Base-by-base conservation (phyloP, 2,329 filamentous ascomycete genomes). In the Botrytis porri region DNA sequence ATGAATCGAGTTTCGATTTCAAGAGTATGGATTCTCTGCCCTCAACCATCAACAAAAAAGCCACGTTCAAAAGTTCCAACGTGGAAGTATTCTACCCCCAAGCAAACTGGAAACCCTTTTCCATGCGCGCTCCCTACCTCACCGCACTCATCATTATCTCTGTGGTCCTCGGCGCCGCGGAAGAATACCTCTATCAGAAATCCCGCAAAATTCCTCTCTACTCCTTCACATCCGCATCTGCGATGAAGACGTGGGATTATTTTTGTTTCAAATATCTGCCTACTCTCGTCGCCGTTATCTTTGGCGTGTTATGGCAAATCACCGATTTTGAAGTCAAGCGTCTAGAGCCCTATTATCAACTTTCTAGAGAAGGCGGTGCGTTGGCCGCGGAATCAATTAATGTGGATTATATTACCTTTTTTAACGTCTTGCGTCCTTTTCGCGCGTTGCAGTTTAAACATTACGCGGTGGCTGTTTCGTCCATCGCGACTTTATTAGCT, bases 401-500 rank as follows among this genome's bases (percentile, higher is more conserved):
- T 75, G 90, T 78, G 14, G 77, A 79, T 70, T 94, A 94, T 74
- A 85, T 92, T 62, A 93, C 91, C 8, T 86, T 88, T 76, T 88
- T 91, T 82, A 89, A 86, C 77, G 88, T 92, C 77, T 81, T 91
- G 57, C 86, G 90, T 3, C 92, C 92, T 0, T 81, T 93, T 7
- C 84, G 86, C 63, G 91, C 91, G 1, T 78, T 93, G 4, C 84
- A 84, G 74, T 86, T 88, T 75, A 85, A 85, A 62, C 92, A 94
- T 77, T 92, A 90, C 79, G 90, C 91, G 0, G 91, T 94, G 9
- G 87, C 87, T 0, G 83, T 90, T 22, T 92, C 90, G 0, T 92
- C 90, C 0, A 76, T 92, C 9, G 88, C 88, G 0, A 90, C 89
- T 1, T 81, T 91, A 7, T 82, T 93, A 65, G 90, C 91, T 22